Percentiles rank a stretch among this genome's conserved stretches.
phyloP scores from a whole-genome alignment of 768 basidiomycete genomes.

The Pulveroboletus ravenelii region DNA sequence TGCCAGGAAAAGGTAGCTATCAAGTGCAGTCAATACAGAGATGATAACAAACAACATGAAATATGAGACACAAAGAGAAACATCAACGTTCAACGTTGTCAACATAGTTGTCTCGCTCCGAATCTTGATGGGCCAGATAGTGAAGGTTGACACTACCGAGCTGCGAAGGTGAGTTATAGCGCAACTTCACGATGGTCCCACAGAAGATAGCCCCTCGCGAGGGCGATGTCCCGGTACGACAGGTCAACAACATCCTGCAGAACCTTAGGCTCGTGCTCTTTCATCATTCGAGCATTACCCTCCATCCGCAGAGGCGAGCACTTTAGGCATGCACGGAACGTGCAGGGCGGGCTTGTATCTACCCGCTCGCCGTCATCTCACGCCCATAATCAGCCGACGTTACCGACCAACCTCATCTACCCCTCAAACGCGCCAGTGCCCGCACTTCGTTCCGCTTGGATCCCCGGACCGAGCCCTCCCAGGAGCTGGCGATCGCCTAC shows the following conservation, averaged over 20 bases:
- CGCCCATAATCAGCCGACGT: conserved; percentile 40
- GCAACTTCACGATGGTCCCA: conserved; percentile 7
- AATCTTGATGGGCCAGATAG: conserved; percentile 1
- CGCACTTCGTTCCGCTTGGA: conserved; percentile 12
- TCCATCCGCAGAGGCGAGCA: conserved; percentile 56
- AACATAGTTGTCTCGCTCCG: not conserved
- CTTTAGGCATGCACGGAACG: conserved; percentile 60
- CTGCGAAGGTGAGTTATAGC: not conserved
- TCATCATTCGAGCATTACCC: not conserved
- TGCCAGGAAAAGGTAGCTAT: too few species aligned
- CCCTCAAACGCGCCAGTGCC: conserved; percentile 9
- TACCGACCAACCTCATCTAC: conserved; percentile 41
- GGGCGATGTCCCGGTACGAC: conserved; percentile 14
- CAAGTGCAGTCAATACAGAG: too few species aligned
- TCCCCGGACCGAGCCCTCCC: conserved; percentile 50
- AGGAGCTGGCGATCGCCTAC: conserved; percentile 49
- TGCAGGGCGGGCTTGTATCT: conserved; percentile 27
- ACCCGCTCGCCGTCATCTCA: conserved; percentile 7
- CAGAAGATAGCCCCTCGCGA: conserved; percentile 3
- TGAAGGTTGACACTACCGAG: not conserved
- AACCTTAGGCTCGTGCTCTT: conserved; percentile 23
- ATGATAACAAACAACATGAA: too few species aligned
- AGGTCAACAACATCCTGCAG: conserved; percentile 28
- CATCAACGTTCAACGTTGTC: too few species aligned
- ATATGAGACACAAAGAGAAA: too few species aligned